A percentile compares a stretch with the other conserved stretches of the same genome.
Conservation (phyloP, 441 rosid genomes). For the Croton laevigatus region DNA sequence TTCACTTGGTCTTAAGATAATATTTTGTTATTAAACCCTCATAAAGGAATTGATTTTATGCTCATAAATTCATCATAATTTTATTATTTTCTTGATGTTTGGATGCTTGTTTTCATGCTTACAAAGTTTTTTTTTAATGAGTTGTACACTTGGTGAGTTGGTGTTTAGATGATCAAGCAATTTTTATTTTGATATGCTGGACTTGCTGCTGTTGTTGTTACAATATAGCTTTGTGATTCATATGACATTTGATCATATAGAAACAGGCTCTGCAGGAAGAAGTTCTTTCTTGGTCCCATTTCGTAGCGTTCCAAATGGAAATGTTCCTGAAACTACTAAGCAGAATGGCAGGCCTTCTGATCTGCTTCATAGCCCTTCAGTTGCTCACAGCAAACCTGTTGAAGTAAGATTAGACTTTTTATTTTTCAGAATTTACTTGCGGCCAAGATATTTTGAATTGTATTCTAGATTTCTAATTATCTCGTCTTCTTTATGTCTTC, state of each 20-base stretch:
- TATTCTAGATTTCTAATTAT: neutral
- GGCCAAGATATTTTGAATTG: neutral
- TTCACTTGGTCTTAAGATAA: neutral
- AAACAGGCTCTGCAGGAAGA: conserved; percentile 18
- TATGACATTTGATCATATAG: conserved; percentile 6
- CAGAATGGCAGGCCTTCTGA: conserved; percentile 9
- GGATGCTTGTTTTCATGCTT: neutral
- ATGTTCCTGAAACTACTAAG: conserved; percentile 9
- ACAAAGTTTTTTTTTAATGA: neutral
- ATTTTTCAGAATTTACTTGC: neutral
- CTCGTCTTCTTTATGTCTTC: neutral
- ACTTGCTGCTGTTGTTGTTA: neutral
- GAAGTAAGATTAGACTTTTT: conserved; percentile 18
- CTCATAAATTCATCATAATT: neutral
- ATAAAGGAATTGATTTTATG: neutral
- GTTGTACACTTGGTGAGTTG: neutral
- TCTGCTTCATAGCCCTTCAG: neutral
- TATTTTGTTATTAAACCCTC: neutral
- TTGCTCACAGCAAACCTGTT: conserved; percentile 10
- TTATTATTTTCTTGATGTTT: neutral
- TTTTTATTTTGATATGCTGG: neutral
- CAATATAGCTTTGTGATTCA: neutral
- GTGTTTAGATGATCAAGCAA: neutral
- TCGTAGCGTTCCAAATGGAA: conserved; percentile 13
- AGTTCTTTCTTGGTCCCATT: conserved; percentile 13